These are phyloP conservation scores for Dendrobium chrysotoxum DNA, from an alignment of 106 monocot species.

Conservation along the genomic window DNA sequence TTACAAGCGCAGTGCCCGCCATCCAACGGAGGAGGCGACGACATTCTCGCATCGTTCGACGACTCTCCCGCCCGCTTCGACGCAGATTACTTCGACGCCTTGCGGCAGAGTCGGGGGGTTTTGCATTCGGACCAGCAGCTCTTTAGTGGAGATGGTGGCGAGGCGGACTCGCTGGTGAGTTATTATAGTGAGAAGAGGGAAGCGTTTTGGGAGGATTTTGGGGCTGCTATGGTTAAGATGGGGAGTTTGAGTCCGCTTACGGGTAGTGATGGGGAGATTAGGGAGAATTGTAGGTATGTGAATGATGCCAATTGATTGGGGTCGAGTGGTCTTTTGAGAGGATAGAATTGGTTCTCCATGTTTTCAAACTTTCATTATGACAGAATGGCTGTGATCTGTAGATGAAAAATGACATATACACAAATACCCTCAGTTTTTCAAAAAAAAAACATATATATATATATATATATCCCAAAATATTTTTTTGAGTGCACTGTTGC, in stretches of 20 bases:
- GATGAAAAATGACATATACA: too few relatives aligned
- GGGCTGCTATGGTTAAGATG: conserved; percentile 61
- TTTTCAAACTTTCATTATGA: too few relatives aligned
- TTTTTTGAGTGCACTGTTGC: too few relatives aligned
- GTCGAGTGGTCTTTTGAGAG: not conserved
- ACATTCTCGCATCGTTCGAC: conserved; percentile 26
- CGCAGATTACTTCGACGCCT: conserved; percentile 23
- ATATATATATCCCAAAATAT: too few relatives aligned
- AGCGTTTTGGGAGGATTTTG: conserved; percentile 60
- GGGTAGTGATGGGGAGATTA: conserved; percentile 52
- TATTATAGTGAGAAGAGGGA: conserved; percentile 33
- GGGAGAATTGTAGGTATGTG: conserved; percentile 43
- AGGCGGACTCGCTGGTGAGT: conserved; percentile 31
- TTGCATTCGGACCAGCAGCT: conserved; percentile 61
- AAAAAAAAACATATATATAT: too few relatives aligned
- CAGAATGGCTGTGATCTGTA: too few relatives aligned
- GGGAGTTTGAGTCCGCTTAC: conserved; percentile 51
- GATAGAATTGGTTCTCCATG: too few relatives aligned
- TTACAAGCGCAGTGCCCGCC: conserved; percentile 24
- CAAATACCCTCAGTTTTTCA: too few relatives aligned
- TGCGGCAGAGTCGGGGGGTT: conserved; percentile 29
- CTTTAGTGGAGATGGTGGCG: conserved; percentile 32
- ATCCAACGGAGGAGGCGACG: conserved; percentile 7
- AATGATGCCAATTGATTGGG: conserved; percentile 8
- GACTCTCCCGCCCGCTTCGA: conserved; percentile 25